Evolutionary conservation across 2,329 filamentous ascomycete species (phyloP).

Genomic region (Tolypocladium ophioglossoides): DNA sequence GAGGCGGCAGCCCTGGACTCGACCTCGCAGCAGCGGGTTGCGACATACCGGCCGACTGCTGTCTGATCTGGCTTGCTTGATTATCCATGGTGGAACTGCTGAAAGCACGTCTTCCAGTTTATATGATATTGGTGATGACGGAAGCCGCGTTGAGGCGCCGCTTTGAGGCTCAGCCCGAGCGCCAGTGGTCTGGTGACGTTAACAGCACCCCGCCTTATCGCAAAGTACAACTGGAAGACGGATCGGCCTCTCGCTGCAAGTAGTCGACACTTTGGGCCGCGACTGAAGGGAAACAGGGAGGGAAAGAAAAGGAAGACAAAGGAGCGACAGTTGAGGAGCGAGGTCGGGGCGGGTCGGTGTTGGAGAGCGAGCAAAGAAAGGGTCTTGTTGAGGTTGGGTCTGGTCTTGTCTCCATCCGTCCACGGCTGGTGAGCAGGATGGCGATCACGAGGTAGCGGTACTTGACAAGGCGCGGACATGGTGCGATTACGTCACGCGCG

Average conservation of each 20-base stretch:
- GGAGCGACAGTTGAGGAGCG: not conserved
- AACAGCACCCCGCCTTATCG: not conserved
- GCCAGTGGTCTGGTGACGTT: not conserved
- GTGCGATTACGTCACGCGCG: not conserved
- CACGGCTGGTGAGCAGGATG: not conserved
- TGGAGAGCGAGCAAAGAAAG: not conserved
- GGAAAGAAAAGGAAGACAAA: not conserved
- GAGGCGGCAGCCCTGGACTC: slow-evolving; percentile 18
- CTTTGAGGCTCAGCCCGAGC: not conserved
- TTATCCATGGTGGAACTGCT: slow-evolving; percentile 13
- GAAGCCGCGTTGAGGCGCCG: not conserved
- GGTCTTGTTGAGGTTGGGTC: not conserved
- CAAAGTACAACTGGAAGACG: not conserved
- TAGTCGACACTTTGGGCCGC: not conserved
- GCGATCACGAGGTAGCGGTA: not conserved
- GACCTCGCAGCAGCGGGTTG: slow-evolving; percentile 15
- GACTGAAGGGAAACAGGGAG: not conserved
- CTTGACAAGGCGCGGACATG: not conserved
- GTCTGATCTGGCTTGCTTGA: slow-evolving; percentile 14
- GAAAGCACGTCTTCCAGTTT: not conserved
- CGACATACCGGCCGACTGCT: slow-evolving; percentile 11
- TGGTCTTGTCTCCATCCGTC: not conserved
- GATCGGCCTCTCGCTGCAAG: not conserved
- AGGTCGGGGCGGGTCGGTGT: not conserved
- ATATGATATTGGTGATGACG: not conserved